Evolutionary conservation across 176 grass and related monocot genomes (phyloP).

Genomic region (Luzula sylvatica): DNA sequence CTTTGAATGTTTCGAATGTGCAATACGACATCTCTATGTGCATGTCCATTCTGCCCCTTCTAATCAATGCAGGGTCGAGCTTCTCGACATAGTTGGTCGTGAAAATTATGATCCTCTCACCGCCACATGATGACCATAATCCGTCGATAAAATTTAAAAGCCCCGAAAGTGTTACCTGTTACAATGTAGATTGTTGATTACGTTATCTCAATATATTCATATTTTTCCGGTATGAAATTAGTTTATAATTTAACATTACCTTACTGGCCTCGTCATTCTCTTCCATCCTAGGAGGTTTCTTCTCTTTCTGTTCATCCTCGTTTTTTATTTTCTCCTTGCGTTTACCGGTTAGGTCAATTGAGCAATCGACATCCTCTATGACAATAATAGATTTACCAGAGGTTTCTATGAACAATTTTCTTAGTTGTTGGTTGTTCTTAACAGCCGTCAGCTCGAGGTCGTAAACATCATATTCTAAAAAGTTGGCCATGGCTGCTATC

Average conservation of each 20-base stretch:
- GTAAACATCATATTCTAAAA: constrained; percentile 56
- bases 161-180: constrained; percentile 24
- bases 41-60: constrained; percentile 42
- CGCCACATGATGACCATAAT: constrained; percentile 28
- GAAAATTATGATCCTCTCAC: constrained; percentile 27
- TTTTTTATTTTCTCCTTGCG: constrained; percentile 33
- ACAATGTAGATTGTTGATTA: too few relatives aligned
- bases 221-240: too few relatives aligned
- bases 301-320: not conserved
- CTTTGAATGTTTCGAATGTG: constrained; percentile 27
- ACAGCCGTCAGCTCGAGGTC: constrained; percentile 52
- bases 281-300: not conserved
- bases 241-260: not conserved
- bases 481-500: constrained; percentile 69
- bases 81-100: constrained; percentile 34
- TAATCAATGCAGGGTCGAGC: constrained; percentile 29
- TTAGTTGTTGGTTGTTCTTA: constrained; percentile 54
- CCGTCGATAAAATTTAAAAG: constrained; percentile 37
- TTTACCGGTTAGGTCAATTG: constrained; percentile 49
- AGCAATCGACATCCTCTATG: constrained; percentile 67
- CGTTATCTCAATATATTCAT: too few relatives aligned
- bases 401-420: constrained; percentile 69
- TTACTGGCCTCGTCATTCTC: constrained; percentile 15
- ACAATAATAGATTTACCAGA: constrained; percentile 63
- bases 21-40: constrained; percentile 46